Base-by-base conservation (phyloP, 768 basidiomycete species). In the Aureoboletus auriporus region DNA sequence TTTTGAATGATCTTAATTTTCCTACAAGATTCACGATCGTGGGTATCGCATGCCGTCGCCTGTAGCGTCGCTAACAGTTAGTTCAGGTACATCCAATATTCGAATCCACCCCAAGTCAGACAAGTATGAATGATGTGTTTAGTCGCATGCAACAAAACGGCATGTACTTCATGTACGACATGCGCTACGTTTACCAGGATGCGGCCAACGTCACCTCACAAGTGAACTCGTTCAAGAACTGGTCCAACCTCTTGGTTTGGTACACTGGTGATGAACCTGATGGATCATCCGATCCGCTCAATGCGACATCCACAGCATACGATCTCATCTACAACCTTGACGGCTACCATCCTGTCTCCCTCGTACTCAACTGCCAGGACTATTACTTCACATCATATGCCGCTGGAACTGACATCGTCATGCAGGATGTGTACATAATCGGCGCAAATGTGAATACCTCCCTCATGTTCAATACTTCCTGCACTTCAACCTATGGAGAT, bases 261-360 rank as follows among this genome's bases (percentile, higher is more conserved):
- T 86, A 86, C 59, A 86, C 83, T 1, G 82, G 73, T 1, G 84
- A 88, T 56, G 85, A 88, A 63, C 84, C 82, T 2, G 84, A 87
- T 55, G 84, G 85, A 13, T 81, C 76, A 3, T 75, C 75, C 8
- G 83, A 86, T 50, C 83, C 86, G 4, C 68, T 82, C 26, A 73
- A 82, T 42, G 84, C 84, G 0, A 80, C 57, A 0, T 54, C 67
- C 3, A 62, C 53, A n/a, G 65, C 82, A 0, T 77, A 77, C 39
- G 73, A 80, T 51, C 69, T 82, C 30, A 84, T 86, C 58, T 75
- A 75, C 42, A 75, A 74, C 5, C 61, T 84, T 26, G 83, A 85
- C 40, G 80, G 80, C 4, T 86, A 85, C 54, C 84, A 84, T 53
- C 82, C 83, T 1, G 75, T 83, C 8, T 77, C 81, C 0, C 71